phyloP scores from a whole-genome alignment of 106 monocot genomes.

The Agapanthus africanus region DNA sequence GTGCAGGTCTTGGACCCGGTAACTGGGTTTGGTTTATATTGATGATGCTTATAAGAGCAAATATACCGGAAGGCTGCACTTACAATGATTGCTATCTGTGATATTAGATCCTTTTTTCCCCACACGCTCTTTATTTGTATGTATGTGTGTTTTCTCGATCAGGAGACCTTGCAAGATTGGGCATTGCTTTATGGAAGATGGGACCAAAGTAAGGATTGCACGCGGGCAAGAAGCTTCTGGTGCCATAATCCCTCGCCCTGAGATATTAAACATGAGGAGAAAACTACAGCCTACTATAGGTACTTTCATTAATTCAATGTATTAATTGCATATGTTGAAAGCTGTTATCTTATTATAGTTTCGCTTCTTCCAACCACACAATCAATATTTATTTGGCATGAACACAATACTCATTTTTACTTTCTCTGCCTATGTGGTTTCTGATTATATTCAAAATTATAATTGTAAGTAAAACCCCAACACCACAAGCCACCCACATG shows the following conservation, averaged over 20 bases:
- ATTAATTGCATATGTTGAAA: not conserved
- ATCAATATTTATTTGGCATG: too few relatives aligned
- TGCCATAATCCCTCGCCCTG: conserved; percentile 78
- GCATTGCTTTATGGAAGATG: conserved; percentile 76
- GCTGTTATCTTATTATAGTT: not conserved
- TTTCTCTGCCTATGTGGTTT: too few relatives aligned
- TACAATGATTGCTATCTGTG: not conserved
- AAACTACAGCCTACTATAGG: conserved; percentile 72
- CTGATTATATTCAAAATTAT: too few relatives aligned
- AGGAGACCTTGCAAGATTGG: conserved; percentile 94
- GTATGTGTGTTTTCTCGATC: not conserved
- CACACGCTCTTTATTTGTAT: not conserved
- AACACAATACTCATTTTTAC: too few relatives aligned
- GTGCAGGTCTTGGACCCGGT: conserved; percentile 86
- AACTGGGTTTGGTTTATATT: conserved; percentile 81
- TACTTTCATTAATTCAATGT: too few relatives aligned
- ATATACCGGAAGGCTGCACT: not conserved
- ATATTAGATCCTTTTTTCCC: not conserved
- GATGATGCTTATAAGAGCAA: too few relatives aligned
- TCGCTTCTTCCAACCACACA: too few relatives aligned
- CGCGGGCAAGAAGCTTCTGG: conserved; percentile 81
- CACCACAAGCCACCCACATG: too few relatives aligned
- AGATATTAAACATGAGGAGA: conserved; percentile 75
- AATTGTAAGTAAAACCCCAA: too few relatives aligned
- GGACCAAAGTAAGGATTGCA: conserved; percentile 76